Percentiles rank a stretch among this genome's conserved stretches.
Evolutionary conservation across 169 alveolate genomes (phyloP).

Genomic region (Plasmodium falciparum): DNA sequence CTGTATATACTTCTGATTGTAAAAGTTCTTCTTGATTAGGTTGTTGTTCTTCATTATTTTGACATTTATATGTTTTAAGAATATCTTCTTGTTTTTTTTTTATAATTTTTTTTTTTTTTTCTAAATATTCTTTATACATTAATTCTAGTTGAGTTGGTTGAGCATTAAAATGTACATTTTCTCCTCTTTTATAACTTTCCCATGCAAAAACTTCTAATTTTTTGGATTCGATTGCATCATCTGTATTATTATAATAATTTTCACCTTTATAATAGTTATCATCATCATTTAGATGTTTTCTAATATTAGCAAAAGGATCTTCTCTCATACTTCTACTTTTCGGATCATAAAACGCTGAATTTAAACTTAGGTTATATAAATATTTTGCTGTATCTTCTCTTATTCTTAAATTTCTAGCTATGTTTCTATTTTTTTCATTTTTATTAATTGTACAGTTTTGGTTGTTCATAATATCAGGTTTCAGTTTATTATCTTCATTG

Average conservation of each 20-base stretch:
- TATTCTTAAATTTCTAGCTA: conserved; percentile 94
- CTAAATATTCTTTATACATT: conserved; percentile 81
- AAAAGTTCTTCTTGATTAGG: conserved; percentile 30
- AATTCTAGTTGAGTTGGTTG: conserved; percentile 89
- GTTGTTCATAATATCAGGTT: conserved; percentile 73
- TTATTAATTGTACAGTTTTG: conserved; percentile 82
- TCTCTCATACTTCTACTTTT: conserved; percentile 97
- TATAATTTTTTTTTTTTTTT: conserved; percentile 77
- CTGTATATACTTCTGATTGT: conserved; percentile 69
- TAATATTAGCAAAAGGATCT: conserved; percentile 87
- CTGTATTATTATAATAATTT: conserved; percentile 87
- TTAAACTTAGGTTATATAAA: conserved; percentile 93
- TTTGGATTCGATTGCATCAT: conserved; percentile 86
- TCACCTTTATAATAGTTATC: conserved; percentile 91
- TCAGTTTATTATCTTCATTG: conserved; percentile 74
- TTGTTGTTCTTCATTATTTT: conserved; percentile 16
- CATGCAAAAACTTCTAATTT: conserved; percentile 90
- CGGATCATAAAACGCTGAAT: conserved; percentile 97
- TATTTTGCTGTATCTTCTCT: conserved; percentile 98
- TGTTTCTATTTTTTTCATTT: conserved; percentile 88
- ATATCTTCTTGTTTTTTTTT: conserved; percentile 78
- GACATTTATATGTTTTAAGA: conserved; percentile 79
- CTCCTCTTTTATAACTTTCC: conserved; percentile 92
- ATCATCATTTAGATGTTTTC: conserved; percentile 72
- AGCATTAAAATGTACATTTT: conserved; percentile 87